phyloP scores from a whole-genome alignment of 352 stramenopile species.

The Globisporangium abappressorium region DNA sequence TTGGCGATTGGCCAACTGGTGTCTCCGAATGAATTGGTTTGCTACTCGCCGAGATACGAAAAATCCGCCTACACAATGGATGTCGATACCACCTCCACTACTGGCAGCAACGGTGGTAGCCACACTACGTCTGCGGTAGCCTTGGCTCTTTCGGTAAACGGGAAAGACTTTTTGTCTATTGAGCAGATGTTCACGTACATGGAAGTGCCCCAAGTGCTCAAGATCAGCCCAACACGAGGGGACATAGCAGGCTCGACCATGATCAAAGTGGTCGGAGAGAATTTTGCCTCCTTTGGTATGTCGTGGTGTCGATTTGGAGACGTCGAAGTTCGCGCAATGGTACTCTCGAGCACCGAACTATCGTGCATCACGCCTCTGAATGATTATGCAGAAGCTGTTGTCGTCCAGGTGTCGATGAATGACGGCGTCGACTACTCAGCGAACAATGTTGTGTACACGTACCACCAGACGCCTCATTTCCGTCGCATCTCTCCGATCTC shows the following conservation, averaged over 20 bases:
- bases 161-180: slow-evolving; percentile 58
- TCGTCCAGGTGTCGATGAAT: slow-evolving; percentile 83
- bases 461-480: slow-evolving; percentile 47
- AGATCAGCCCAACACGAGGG: slow-evolving; percentile 45
- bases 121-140: slow-evolving; percentile 10
- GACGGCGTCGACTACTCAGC: slow-evolving; percentile 86
- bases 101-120: not conserved
- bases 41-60: slow-evolving; percentile 30
- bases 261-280: slow-evolving; percentile 45
- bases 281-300: slow-evolving; percentile 24
- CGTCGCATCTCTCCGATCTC: slow-evolving; percentile 38
- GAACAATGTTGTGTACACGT: slow-evolving; percentile 62
- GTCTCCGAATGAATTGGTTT: slow-evolving; percentile 29
- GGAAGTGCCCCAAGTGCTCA: slow-evolving; percentile 32
- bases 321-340: slow-evolving; percentile 30
- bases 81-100: not conserved
- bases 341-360: slow-evolving; percentile 35
- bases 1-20: slow-evolving; percentile 28
- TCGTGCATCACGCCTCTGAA: slow-evolving; percentile 41
- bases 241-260: slow-evolving; percentile 48
- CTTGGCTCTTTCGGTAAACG: slow-evolving; percentile 70
- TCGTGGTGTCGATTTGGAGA: slow-evolving; percentile 57
- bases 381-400: slow-evolving; percentile 29
- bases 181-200: slow-evolving; percentile 53
- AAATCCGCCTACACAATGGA: not conserved